A percentile compares a stretch with the other conserved stretches of the same genome.
These are phyloP conservation scores for Komagataella populi DNA, from an alignment of 805 yeast species.

Conservation along the genomic window DNA sequence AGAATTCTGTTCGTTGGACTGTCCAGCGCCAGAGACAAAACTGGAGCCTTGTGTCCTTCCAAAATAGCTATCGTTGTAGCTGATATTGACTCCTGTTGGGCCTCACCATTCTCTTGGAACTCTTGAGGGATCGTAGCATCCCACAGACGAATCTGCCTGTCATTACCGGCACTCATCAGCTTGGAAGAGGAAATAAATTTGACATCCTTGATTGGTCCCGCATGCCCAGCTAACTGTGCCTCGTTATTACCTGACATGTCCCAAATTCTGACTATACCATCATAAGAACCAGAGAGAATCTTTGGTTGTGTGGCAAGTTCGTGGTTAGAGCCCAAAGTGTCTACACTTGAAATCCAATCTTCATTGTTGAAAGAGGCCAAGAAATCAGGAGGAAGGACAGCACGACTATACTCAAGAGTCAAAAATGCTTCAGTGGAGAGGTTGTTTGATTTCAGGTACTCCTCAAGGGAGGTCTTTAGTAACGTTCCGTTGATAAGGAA, in stretches of 20 bases:
- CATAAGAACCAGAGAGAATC: constrained; percentile 83
- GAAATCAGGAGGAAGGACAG: constrained; percentile 89
- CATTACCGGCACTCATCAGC: constrained; percentile 78
- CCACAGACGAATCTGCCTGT: constrained; percentile 84
- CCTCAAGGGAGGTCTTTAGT: constrained; percentile 65
- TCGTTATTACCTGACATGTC: constrained; percentile 68
- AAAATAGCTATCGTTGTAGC: constrained; percentile 75
- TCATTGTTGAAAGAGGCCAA: constrained; percentile 81
- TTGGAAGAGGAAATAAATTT: constrained; percentile 66
- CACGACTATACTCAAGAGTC: constrained; percentile 79
- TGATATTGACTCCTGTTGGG: constrained; percentile 26
- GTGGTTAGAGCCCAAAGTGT: constrained; percentile 22
- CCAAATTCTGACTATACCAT: constrained; percentile 88
- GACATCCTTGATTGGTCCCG: constrained; percentile 75
- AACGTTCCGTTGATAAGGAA: constrained; percentile 79
- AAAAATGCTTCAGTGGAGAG: constrained; percentile 71
- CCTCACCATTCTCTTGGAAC: constrained; percentile 20
- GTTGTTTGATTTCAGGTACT: constrained; percentile 64
- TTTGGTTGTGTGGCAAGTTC: constrained; percentile 30
- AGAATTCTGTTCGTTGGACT: constrained; percentile 44
- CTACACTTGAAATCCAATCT: constrained; percentile 86
- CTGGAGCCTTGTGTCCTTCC: constrained; percentile 83
- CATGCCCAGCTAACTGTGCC: constrained; percentile 77
- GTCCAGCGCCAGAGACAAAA: constrained; percentile 61
- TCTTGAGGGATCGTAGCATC: constrained; percentile 32